Conservation (phyloP, 2,329 filamentous ascomycete species). For the Botrytis pseudocinerea region DNA sequence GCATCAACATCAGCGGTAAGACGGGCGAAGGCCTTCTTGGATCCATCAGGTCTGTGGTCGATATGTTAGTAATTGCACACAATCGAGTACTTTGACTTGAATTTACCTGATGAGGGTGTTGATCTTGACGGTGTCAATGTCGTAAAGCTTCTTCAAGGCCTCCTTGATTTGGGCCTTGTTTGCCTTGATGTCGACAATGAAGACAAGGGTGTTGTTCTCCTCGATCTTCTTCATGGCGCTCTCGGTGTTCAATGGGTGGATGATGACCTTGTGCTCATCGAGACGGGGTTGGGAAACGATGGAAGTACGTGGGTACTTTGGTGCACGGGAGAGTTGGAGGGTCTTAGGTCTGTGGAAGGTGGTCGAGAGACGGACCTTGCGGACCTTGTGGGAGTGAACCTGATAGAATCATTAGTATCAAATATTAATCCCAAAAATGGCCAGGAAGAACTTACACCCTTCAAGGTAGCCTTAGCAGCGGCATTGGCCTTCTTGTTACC, state of each 20-base stretch:
- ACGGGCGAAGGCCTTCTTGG: conserved; percentile 98
- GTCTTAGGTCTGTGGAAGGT: conserved; percentile 99
- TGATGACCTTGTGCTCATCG: conserved; percentile 96
- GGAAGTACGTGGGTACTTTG: conserved; percentile 97
- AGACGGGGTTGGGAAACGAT: conserved; percentile 86
- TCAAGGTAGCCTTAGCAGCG: conserved; percentile 94
- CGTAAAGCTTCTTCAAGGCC: conserved; percentile 98
- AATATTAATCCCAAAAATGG: conserved; percentile 45
- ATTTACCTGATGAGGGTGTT: conserved; percentile 96
- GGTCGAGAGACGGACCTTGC: conserved; percentile 88
- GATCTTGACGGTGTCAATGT: conserved; percentile 97
- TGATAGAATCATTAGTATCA: conserved; percentile 42
- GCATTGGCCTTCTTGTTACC: conserved; percentile 83
- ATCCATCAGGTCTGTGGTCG: conserved; percentile 75
- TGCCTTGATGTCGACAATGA: conserved; percentile 94
- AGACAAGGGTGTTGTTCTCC: conserved; percentile 99
- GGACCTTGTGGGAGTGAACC: conserved; percentile 79
- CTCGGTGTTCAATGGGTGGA: conserved; percentile 99
- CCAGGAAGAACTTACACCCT: conserved; percentile 71
- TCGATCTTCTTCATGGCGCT: conserved; percentile 99
- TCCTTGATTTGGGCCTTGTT: conserved; percentile 99
- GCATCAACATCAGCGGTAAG: conserved; percentile 96
- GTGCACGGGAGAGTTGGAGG: conserved; percentile 81
- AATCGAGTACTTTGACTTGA: neutral
- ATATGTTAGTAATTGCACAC: conserved; percentile 28